Evolutionary conservation across 2,329 filamentous ascomycete species (phyloP).

Genomic region (Bipolaris gigantea): DNA sequence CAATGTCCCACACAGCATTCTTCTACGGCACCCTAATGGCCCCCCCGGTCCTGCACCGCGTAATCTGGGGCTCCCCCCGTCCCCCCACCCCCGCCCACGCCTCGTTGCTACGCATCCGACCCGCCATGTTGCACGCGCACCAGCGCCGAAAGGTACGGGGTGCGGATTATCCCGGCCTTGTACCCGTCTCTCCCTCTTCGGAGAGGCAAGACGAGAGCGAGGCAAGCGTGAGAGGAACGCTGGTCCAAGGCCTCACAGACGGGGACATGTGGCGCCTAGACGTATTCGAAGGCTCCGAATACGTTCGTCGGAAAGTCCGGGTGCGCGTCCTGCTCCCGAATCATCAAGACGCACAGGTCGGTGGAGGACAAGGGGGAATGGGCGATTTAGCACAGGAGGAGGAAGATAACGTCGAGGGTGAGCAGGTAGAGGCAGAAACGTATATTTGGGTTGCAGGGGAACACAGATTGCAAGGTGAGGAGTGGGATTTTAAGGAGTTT

Average conservation of each 20-base stretch:
- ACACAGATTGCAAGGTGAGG: conserved; percentile 64
- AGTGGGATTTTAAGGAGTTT: conserved; percentile 91
- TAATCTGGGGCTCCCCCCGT: conserved; percentile 67
- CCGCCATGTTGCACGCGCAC: conserved; percentile 74
- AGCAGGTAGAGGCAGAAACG: conserved; percentile 49
- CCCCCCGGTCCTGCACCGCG: conserved; percentile 81
- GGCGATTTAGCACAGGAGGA: conserved; percentile 30
- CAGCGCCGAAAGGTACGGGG: conserved; percentile 68
- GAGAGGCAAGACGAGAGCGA: too few relatives aligned
- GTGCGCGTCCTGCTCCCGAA: conserved; percentile 40
- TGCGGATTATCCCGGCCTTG: conserved; percentile 81
- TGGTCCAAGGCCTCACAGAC: conserved; percentile 76
- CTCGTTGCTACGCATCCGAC: conserved; percentile 63
- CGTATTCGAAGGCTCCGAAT: conserved; percentile 78
- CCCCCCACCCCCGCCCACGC: conserved; percentile 54
- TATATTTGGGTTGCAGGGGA: conserved; percentile 56
- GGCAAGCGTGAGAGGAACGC: conserved; percentile 65
- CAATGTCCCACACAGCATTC: conserved; percentile 58
- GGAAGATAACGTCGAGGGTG: conserved; percentile 37
- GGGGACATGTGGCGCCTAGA: conserved; percentile 77
- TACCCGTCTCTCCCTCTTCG: conserved; percentile 41
- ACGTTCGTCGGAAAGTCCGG: conserved; percentile 57
- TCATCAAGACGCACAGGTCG: too few relatives aligned
- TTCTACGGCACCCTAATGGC: conserved; percentile 79
- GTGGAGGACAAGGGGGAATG: conserved; percentile 14